Percentiles rank a stretch among this genome's conserved stretches.
Evolutionary conservation across 306 rosid genomes (phyloP).

Genomic region (Trifolium fragiferum): DNA sequence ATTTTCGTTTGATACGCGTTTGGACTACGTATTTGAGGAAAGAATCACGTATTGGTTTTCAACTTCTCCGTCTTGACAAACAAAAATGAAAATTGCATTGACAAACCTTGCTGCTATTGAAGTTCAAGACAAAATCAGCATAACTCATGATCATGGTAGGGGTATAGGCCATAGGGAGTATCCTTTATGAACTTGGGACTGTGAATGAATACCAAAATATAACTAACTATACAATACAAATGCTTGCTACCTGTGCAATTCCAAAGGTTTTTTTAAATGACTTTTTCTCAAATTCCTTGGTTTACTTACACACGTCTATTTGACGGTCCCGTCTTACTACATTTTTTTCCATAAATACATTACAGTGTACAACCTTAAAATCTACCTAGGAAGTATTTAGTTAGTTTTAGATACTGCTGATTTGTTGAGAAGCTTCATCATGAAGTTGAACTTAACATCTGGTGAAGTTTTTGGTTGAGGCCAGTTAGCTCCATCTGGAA

Average conservation of each 20-base stretch:
- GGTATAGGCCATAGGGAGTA: too few relatives aligned
- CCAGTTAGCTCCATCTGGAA: conserved; percentile 97
- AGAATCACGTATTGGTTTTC: not conserved
- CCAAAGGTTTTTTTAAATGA: conserved; percentile 25
- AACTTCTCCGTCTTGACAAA: conserved; percentile 25
- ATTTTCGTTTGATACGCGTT: too few relatives aligned
- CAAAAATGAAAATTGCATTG: not conserved
- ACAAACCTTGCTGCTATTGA: not conserved
- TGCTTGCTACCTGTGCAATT: conserved; percentile 20
- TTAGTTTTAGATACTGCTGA: conserved; percentile 40
- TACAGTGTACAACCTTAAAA: conserved; percentile 32
- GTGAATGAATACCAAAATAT: not conserved
- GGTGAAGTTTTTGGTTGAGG: conserved; percentile 96
- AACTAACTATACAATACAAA: conserved; percentile 41
- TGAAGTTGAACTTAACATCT: conserved; percentile 72
- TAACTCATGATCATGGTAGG: not conserved
- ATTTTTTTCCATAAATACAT: not conserved
- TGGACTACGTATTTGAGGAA: not conserved
- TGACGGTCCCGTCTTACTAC: conserved; percentile 22
- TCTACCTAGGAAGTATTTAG: conserved; percentile 44
- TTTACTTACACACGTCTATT: conserved; percentile 46
- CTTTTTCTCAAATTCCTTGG: conserved; percentile 29
- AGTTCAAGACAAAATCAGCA: not conserved
- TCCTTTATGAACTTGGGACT: not conserved
- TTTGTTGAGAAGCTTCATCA: conserved; percentile 92